Evolutionary conservation across 2,329 filamentous ascomycete species (phyloP).

Genomic region (Colletotrichum sp.): DNA sequence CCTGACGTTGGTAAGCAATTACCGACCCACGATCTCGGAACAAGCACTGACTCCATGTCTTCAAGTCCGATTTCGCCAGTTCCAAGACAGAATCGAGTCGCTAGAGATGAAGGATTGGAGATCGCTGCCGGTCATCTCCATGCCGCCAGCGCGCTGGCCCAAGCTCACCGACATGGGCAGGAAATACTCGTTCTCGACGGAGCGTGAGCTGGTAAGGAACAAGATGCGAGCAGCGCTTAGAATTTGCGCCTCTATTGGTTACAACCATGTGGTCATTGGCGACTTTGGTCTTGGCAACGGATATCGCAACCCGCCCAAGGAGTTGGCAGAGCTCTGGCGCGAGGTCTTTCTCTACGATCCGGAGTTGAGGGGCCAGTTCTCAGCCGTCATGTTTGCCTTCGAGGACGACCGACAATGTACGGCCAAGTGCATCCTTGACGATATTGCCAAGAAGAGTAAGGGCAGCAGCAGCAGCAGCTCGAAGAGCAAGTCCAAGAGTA

Average conservation of each 20-base stretch:
- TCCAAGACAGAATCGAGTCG: slow-evolving; percentile 68
- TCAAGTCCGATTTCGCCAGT: slow-evolving; percentile 74
- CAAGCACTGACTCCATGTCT: not conserved
- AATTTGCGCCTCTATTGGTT: slow-evolving; percentile 68
- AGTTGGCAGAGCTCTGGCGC: slow-evolving; percentile 70
- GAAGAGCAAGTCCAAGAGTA: slow-evolving; percentile 38
- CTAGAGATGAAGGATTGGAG: slow-evolving; percentile 57
- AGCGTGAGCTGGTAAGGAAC: slow-evolving; percentile 73
- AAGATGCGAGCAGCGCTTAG: slow-evolving; percentile 75
- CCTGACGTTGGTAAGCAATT: slow-evolving; percentile 63
- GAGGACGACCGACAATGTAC: slow-evolving; percentile 63
- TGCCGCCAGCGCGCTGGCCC: slow-evolving; percentile 74
- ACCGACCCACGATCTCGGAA: not conserved
- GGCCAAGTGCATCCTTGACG: slow-evolving; percentile 56
- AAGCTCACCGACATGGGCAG: slow-evolving; percentile 72
- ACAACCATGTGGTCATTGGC: slow-evolving; percentile 64
- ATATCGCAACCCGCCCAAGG: slow-evolving; percentile 68
- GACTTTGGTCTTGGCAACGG: slow-evolving; percentile 70
- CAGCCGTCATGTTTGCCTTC: slow-evolving; percentile 68
- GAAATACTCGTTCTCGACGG: slow-evolving; percentile 74
- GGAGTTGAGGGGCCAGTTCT: slow-evolving; percentile 66
- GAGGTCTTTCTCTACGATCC: slow-evolving; percentile 68
- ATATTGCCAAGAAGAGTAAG: slow-evolving; percentile 56
- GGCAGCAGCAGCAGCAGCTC: slow-evolving; percentile 28
- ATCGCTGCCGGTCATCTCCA: slow-evolving; percentile 74